phyloP scores from a whole-genome alignment of 1,284 basidiomycete genomes.

The Leccinum subrobustum region DNA sequence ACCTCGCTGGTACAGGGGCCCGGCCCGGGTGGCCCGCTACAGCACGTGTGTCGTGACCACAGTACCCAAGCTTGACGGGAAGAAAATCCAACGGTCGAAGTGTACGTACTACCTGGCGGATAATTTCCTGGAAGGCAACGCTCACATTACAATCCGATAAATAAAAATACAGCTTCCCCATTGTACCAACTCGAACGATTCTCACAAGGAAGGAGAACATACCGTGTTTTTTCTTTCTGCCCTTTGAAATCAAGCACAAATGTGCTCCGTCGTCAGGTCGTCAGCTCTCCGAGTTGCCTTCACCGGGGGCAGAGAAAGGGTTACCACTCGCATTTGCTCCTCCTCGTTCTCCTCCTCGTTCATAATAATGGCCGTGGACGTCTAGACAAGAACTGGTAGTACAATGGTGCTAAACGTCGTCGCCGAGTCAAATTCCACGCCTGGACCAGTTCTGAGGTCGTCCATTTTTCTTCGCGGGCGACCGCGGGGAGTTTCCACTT shows the following conservation, averaged over 20 bases:
- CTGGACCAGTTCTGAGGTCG: conserved; percentile 28
- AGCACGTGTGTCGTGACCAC: no score
- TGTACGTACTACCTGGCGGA: background rate
- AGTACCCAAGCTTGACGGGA: no score
- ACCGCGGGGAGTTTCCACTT: conserved; percentile 31
- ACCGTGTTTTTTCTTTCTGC: background rate
- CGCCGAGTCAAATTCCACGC: background rate
- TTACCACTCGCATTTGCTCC: background rate
- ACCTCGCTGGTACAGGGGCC: background rate
- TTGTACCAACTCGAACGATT: background rate
- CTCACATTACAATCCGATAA: background rate
- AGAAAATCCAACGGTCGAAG: no score
- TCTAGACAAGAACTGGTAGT: background rate
- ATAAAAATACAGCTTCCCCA: background rate
- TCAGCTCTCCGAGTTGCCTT: background rate
- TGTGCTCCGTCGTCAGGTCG: background rate
- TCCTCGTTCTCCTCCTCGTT: background rate
- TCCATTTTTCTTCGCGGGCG: conserved; percentile 36
- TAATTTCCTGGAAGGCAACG: background rate
- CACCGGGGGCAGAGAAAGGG: background rate
- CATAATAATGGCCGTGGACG: background rate
- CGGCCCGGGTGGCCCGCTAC: no score
- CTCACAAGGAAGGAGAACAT: no score
- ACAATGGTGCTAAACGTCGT: conserved; percentile 20
- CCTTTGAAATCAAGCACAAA: background rate